Evolutionary conservation across 2,329 filamentous ascomycete species (phyloP).

Genomic region (Septoria linicola): DNA sequence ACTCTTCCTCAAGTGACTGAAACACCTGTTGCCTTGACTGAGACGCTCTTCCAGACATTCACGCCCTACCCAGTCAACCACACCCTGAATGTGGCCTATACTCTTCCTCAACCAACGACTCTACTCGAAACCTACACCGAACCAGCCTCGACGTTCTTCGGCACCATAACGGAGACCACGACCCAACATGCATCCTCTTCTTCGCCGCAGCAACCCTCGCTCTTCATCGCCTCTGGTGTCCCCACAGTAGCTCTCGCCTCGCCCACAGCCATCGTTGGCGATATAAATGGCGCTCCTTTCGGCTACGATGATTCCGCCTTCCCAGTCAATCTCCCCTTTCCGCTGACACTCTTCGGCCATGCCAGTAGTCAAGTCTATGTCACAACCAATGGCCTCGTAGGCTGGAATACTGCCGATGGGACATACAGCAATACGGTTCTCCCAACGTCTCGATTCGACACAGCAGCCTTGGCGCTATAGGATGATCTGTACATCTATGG

Average conservation of each 20-base stretch:
- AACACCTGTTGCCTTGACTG: neutral
- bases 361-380: neutral
- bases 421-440: slow-evolving; percentile 8
- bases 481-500: slow-evolving; percentile 27
- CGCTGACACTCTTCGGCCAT: neutral
- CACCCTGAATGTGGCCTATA: neutral
- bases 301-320: slow-evolving; percentile 8
- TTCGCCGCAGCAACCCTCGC: neutral
- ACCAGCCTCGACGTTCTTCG: too few species aligned
- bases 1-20: neutral
- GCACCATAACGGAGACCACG: too few species aligned
- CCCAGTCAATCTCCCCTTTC: slow-evolving; percentile 1
- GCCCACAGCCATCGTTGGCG: slow-evolving; percentile 9
- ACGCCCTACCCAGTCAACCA: neutral
- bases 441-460: slow-evolving; percentile 7
- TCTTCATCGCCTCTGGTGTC: neutral
- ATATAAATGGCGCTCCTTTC: neutral
- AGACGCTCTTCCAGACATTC: neutral
- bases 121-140: too few species aligned
- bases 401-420: neutral
- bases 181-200: too few species aligned
- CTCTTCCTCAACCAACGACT: neutral
- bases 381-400: neutral
- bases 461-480: slow-evolving; percentile 21
- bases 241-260: slow-evolving; percentile 13